Base-by-base conservation (phyloP, 2,329 filamentous ascomycete species). In the Hypoxylon sp. region DNA sequence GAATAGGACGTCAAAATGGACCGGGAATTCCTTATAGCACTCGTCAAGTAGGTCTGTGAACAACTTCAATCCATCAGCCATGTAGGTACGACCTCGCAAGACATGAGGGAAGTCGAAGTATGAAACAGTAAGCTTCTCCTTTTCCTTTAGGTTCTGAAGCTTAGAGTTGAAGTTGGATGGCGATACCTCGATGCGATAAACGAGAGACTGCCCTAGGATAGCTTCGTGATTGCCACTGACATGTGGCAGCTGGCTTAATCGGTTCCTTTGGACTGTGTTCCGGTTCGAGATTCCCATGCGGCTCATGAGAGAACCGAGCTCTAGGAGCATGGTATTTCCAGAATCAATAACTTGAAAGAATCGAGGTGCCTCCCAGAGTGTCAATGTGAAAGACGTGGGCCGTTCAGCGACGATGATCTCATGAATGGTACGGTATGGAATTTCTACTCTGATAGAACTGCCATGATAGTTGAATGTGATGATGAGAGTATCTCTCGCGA, bases 1-100 rank as follows among this genome's bases (percentile, higher is more conserved):
- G 71, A 88, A 91, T 5, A 87, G 80, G 0, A 89, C 72, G 0
- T 78, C 74, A 67, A 88, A 92, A 4, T 85, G 78, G 61, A 87
- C 58, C 47, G 75, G 75, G 1, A 70, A 53, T 14, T 77, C 75
- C 2, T 70, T 46, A 21, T 77, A 68, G 70, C 75, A 70, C 53
- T 71, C 9, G 0, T 32, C 12, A 1, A 81, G 69, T 6, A 74
- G 74, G 5, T 70, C 68, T 19, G 78, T 77, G 41, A 87, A 77
- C 6, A 61, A 50, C 1, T 43, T 50, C 71, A 81, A 41, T 9
- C 61, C 73, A 11, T 72, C 69, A 4, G 34, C 39, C 65, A 74
- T 72, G 3, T 64, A 68, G 4, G 32, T 69, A 53, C 43, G 53
- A n/a, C 45, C 72, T 55, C 4, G 21, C 25, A 37, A 9, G 5